Percentiles rank a stretch among this genome's conserved stretches.
Evolutionary conservation across 2,329 filamentous ascomycete species (phyloP).

Genomic region (Seiridium cupressi): DNA sequence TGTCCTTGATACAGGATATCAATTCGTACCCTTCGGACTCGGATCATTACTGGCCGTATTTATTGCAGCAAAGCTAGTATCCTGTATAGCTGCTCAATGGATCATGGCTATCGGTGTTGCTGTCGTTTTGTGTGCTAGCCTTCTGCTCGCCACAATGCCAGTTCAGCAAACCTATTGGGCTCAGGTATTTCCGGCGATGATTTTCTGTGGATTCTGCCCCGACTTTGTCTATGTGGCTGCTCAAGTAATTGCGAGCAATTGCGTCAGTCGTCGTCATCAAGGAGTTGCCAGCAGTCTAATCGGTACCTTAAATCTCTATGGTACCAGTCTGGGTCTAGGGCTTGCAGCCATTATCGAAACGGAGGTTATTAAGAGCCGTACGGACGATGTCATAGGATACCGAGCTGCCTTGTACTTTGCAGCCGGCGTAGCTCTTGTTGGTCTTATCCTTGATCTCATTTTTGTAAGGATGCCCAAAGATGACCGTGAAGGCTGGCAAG

Average conservation of each 20-base stretch:
- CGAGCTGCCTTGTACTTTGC: slow-evolving; percentile 1
- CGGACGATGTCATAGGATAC: not conserved
- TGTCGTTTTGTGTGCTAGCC: slow-evolving; percentile 25
- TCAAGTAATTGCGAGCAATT: slow-evolving; percentile 53
- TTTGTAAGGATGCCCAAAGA: slow-evolving; percentile 8
- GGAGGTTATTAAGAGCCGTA: slow-evolving; percentile 3
- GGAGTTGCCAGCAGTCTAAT: slow-evolving; percentile 50
- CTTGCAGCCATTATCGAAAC: slow-evolving; percentile 33
- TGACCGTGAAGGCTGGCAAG: slow-evolving; percentile 2
- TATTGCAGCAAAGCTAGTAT: slow-evolving; percentile 43
- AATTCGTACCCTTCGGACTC: slow-evolving; percentile 42
- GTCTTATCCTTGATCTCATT: not conserved
- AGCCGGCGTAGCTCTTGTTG: not conserved
- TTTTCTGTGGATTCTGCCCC: slow-evolving; percentile 35
- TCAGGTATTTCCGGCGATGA: slow-evolving; percentile 36
- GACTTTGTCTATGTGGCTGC: slow-evolving; percentile 49
- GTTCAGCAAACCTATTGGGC: slow-evolving; percentile 42
- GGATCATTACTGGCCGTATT: slow-evolving; percentile 24
- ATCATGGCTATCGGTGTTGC: slow-evolving; percentile 43
- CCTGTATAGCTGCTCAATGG: slow-evolving; percentile 42
- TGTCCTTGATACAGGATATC: slow-evolving; percentile 41
- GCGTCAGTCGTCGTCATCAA: slow-evolving; percentile 44
- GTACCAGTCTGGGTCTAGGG: slow-evolving; percentile 38
- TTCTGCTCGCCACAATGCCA: slow-evolving; percentile 42
- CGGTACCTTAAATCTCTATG: slow-evolving; percentile 42